Evolutionary conservation across 108 stramenopile species (phyloP), one percentile per base, ranked within the genome.

Genomic region (Cylindrotheca closterium): DNA sequence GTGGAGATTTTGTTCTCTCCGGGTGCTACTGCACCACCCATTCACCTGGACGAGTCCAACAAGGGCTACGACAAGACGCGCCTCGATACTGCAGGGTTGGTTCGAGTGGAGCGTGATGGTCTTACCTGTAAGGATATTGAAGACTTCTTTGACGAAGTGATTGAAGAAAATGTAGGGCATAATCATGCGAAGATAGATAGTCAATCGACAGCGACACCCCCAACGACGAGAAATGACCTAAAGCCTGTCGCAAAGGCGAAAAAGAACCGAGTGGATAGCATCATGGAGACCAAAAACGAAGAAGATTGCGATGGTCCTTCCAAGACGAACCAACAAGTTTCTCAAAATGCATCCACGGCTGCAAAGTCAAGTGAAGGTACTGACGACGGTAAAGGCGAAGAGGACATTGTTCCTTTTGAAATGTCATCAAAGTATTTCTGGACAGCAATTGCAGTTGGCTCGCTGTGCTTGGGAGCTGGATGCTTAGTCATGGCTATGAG

Each of bases 21-120:
- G 17, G 94, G 94, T n/a, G 91, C 94, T 4, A 91, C 91, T 8
- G 89, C 86, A 25, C 91, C 94, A 2, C 94, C 94, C 8, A 70
- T 90, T n/a, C 94, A 95, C 66, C 86, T 92, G 83, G 60, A 77
- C 48, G 83, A 88, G 75, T 53, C 80, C 60, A 75, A 84, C 12
- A 67, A 88, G 15, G 87, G 90, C 57, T 25, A 62, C 18, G 94
- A 95, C 58, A 51, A 61, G 4, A 75, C 88, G 12, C 78, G 94
- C 21, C 87, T 87, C 32, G 91, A 88, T 47, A 92, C 91, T 2
- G 86, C 76, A 22, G 78, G 77, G 15, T 63, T 92, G 8, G 67
- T 79, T 30, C 64, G 73, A 30, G 85, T 95, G 18, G 82, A 87
- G 21, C 75, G 82, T 23, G 89, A 90, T 31, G 86, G 79, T 32